These are phyloP conservation scores for Moesziomyces aphidis DNA, from an alignment of 1,284 basidiomycete genomes.

Conservation along the genomic window DNA sequence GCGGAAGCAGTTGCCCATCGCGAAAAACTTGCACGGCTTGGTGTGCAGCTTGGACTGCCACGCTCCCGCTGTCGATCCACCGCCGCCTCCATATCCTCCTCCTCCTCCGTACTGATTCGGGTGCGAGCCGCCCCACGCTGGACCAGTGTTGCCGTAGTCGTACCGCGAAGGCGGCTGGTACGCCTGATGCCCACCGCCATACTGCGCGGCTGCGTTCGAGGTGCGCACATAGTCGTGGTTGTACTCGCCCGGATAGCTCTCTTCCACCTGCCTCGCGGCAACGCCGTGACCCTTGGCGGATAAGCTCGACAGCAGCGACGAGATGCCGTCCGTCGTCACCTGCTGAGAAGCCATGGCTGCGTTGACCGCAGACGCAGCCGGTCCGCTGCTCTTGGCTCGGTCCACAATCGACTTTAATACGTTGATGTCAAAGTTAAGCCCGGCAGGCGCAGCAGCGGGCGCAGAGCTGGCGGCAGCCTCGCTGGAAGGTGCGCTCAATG, in stretches of 20 bases:
- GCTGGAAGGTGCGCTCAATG: background rate
- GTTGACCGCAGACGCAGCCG: constrained; percentile 11
- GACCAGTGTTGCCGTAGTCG: background rate
- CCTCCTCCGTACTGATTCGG: background rate
- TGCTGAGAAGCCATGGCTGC: constrained; percentile 11
- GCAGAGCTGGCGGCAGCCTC: background rate
- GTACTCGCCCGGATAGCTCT: constrained; percentile 40
- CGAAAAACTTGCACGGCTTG: constrained; percentile 39
- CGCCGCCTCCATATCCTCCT: constrained; percentile 7
- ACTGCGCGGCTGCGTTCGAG: constrained; percentile 1
- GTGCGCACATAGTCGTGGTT: constrained; percentile 15
- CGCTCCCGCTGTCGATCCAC: background rate
- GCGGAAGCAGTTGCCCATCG: constrained; percentile 20
- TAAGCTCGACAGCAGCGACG: constrained; percentile 31
- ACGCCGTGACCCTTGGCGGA: constrained; percentile 1
- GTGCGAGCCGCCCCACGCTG: background rate
- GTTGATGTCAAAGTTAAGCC: constrained; percentile 24
- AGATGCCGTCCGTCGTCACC: constrained; percentile 12
- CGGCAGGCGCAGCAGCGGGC: constrained; percentile 1
- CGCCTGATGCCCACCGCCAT: background rate
- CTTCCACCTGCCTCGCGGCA: background rate
- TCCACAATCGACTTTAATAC: constrained; percentile 29
- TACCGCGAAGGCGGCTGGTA: background rate
- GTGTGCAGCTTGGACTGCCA: constrained; percentile 14
- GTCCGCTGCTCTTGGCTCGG: constrained; percentile 12